phyloP scores from a whole-genome alignment of 169 alveolate genomes.

The Neospora caninum region DNA sequence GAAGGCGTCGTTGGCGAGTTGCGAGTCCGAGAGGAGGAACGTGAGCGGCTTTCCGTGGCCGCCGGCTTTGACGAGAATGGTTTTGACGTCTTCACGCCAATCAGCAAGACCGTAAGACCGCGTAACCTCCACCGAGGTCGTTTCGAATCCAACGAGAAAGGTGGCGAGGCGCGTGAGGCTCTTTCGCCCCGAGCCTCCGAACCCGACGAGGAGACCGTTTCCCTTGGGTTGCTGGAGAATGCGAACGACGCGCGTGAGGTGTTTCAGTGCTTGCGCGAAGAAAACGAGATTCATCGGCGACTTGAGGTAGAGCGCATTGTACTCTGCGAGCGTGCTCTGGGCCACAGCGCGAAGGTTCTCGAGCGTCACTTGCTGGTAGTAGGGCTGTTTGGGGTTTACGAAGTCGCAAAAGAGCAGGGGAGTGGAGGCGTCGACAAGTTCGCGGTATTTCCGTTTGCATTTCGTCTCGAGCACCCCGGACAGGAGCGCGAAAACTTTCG shows the following conservation, averaged over 20 bases:
- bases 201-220: constrained; percentile 94
- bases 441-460: constrained; percentile 76
- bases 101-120: constrained; percentile 87
- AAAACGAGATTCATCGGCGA: constrained; percentile 88
- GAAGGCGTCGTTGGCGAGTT: constrained; percentile 90
- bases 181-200: constrained; percentile 98
- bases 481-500: constrained; percentile 76
- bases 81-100: constrained; percentile 92
- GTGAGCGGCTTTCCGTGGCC: constrained; percentile 87
- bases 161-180: constrained; percentile 95
- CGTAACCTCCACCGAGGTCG: constrained; percentile 87
- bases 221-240: constrained; percentile 94
- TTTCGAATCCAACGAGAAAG: constrained; percentile 86
- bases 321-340: constrained; percentile 80
- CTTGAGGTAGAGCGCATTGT: constrained; percentile 80
- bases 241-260: constrained; percentile 91
- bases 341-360: constrained; percentile 80
- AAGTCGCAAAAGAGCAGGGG: constrained; percentile 68
- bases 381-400: neutral
- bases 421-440: constrained; percentile 68
- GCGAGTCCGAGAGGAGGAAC: constrained; percentile 94
- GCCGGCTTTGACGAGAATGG: constrained; percentile 90
- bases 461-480: constrained; percentile 76
- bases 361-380: neutral
- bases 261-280: constrained; percentile 93